Conservation (phyloP, 1,139 yeast species). For the Suhomyces kunorum region DNA sequence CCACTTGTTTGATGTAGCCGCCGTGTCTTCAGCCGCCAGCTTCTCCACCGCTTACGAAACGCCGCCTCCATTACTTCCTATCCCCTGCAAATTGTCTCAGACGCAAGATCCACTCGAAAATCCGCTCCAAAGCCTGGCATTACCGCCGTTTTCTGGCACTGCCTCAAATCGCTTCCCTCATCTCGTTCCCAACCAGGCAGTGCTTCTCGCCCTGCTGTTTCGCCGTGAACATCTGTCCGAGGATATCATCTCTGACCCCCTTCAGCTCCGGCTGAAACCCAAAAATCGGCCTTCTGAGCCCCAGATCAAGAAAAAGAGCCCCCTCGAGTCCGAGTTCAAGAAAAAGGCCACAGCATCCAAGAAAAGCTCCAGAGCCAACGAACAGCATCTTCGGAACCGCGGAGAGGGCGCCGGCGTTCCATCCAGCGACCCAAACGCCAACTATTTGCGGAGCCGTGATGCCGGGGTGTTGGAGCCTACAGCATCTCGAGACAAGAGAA, state of each 20-base stretch:
- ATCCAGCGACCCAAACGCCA: neutral
- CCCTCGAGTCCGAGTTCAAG: neutral
- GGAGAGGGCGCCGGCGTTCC: no score
- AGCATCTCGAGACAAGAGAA: neutral
- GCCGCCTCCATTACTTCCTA: neutral
- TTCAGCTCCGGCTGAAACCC: neutral
- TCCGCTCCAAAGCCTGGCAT: no score
- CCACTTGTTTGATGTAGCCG: slow-evolving; percentile 2
- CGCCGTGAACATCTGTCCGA: no score
- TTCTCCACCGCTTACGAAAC: slow-evolving; percentile 5
- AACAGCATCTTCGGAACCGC: neutral
- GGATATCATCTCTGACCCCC: neutral
- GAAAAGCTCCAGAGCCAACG: neutral
- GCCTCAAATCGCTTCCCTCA: slow-evolving; percentile 6
- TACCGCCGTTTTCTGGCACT: slow-evolving; percentile 3
- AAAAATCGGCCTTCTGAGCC: neutral
- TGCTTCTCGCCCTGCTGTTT: no score
- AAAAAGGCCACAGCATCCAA: neutral
- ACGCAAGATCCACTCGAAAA: no score
- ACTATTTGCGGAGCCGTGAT: slow-evolving; percentile 1
- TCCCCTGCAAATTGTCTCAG: neutral
- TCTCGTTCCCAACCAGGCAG: slow-evolving; percentile 2
- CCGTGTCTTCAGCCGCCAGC: neutral
- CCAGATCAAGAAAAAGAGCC: neutral
- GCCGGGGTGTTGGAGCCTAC: neutral